Conservation (phyloP, 208 protist species). For the Crithidia expoeki region DNA sequence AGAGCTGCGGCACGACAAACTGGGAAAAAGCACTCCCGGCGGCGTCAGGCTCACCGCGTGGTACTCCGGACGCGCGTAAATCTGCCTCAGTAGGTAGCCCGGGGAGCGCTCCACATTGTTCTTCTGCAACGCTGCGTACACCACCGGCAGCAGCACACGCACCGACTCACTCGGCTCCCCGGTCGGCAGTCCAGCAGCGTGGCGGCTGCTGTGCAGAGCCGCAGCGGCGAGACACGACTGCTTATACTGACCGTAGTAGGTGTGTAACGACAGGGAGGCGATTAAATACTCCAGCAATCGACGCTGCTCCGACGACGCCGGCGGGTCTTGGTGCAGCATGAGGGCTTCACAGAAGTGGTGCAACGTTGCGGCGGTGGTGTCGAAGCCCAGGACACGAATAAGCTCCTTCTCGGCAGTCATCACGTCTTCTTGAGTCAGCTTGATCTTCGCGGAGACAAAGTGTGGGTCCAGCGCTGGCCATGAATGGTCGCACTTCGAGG, state of each 20-base stretch:
- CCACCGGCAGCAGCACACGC: conserved; percentile 39
- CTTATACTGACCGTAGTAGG: conserved; percentile 56
- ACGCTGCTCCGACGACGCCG: conserved; percentile 49
- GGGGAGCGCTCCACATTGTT: conserved; percentile 28
- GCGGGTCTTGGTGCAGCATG: conserved; percentile 69
- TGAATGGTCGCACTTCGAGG: conserved; percentile 98
- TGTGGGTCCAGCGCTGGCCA: conserved; percentile 92
- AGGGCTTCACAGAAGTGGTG: conserved; percentile 55
- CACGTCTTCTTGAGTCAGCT: conserved; percentile 79
- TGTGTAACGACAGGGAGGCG: conserved; percentile 58
- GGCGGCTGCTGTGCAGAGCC: conserved; percentile 67
- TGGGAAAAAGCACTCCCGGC: conserved; percentile 32
- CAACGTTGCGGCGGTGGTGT: conserved; percentile 50
- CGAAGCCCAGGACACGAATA: conserved; percentile 47
- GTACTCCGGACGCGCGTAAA: conserved; percentile 45
- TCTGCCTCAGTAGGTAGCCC: conserved; percentile 41
- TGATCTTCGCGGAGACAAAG: conserved; percentile 81
- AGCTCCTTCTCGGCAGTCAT: conserved; percentile 56
- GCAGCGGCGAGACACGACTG: conserved; percentile 65
- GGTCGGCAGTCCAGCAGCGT: conserved; percentile 38
- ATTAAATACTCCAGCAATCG: conserved; percentile 63
- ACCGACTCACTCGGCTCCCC: conserved; percentile 47
- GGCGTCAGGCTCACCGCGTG: conserved; percentile 46
- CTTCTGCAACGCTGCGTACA: conserved; percentile 37
- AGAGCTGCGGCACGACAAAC: conserved; percentile 29